A percentile compares a stretch with the other conserved stretches of the same genome.
These are phyloP conservation scores for barley (Hordeum vulgare) DNA, from an alignment of 176 grass and related monocot species.

Conservation along the genomic window MorexV3_pseudomolecules_assembly NC_058523.1:15345743-15346242, in stretches of 20 bases:
- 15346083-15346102: conserved; percentile 83
- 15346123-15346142: conserved; percentile 61
- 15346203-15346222: conserved; percentile 17
- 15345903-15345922: conserved; percentile 52
- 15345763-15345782: conserved; percentile 18
- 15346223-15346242: background rate
- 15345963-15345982: conserved; percentile 60
- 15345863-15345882: conserved; percentile 64
- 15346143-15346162: conserved; percentile 90
- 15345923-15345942: conserved; percentile 59
- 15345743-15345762: conserved; percentile 69
- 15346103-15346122: conserved; percentile 69
- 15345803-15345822: conserved; percentile 76
- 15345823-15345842: conserved; percentile 50
- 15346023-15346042: background rate
- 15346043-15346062: conserved; percentile 25
- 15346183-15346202: conserved; percentile 66
- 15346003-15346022: conserved; percentile 57
- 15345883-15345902: conserved; percentile 53
- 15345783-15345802: conserved; percentile 35
- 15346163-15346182: conserved; percentile 90
- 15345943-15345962: conserved; percentile 68
- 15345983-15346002: conserved; percentile 62
- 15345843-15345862: conserved; percentile 69
- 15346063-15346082: conserved; percentile 74